Evolutionary conservation across 768 basidiomycete species (phyloP).

Genomic region (Symmetrospora coprosmae): DNA sequence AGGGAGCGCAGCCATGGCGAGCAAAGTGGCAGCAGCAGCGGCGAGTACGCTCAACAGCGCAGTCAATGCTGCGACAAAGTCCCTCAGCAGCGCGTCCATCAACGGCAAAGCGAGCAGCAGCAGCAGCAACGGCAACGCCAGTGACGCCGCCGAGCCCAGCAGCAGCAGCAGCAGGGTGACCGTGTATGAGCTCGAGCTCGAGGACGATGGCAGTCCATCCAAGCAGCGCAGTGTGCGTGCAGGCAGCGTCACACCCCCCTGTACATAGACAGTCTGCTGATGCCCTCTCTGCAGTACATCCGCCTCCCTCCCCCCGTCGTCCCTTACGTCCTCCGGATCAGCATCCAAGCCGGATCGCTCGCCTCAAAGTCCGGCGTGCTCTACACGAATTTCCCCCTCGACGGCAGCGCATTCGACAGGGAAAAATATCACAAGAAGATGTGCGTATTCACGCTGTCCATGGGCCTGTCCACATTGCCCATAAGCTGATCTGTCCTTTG

Average conservation of each 20-base stretch:
- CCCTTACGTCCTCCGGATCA: constrained; percentile 72
- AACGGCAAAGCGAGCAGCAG: too few relatives aligned
- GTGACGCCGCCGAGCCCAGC: too few relatives aligned
- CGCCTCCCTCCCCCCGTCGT: constrained; percentile 76
- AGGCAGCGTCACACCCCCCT: background rate
- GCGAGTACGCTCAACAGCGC: too few relatives aligned
- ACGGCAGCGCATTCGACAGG: constrained; percentile 72
- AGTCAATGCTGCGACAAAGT: too few relatives aligned
- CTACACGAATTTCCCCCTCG: constrained; percentile 90
- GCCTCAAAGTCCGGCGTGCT: constrained; percentile 80
- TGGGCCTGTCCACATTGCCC: background rate
- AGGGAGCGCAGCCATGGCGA: too few relatives aligned
- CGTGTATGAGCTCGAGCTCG: constrained; percentile 74
- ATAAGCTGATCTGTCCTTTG: too few relatives aligned
- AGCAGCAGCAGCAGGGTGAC: constrained; percentile 38
- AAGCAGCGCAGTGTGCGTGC: constrained; percentile 63
- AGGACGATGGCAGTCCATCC: constrained; percentile 77
- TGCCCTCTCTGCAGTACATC: constrained; percentile 56
- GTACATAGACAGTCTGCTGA: background rate
- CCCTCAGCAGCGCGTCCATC: too few relatives aligned
- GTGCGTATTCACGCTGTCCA: constrained; percentile 43
- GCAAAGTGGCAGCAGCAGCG: too few relatives aligned
- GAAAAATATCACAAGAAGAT: constrained; percentile 57
- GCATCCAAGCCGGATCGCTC: constrained; percentile 79
- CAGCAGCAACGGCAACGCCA: background rate